A percentile compares a stretch with the other conserved stretches of the same genome.
phyloP scores from a whole-genome alignment of 169 alveolate species.

The Plasmodium yoelii region DNA sequence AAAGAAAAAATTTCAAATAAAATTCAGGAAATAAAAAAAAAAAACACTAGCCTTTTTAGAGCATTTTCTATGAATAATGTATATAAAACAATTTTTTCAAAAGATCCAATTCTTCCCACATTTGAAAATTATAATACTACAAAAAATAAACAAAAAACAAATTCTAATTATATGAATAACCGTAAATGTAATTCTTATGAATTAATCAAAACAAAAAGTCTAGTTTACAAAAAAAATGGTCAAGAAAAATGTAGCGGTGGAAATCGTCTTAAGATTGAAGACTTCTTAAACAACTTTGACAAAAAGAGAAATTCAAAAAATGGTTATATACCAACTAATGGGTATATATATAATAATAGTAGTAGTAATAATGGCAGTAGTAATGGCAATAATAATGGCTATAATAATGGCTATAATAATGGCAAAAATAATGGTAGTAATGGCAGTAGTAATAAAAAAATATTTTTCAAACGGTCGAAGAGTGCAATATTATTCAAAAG shows the following conservation, averaged over 20 bases:
- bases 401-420: too few relatives aligned
- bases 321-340: not conserved
- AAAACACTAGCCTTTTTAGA: conserved; percentile 12
- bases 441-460: too few relatives aligned
- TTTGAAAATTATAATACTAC: not conserved
- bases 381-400: too few relatives aligned
- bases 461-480: conserved; percentile 21
- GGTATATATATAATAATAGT: not conserved
- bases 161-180: not conserved
- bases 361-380: too few relatives aligned
- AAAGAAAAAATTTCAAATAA: conserved; percentile 15
- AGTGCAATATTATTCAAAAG: conserved; percentile 16
- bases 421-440: too few relatives aligned
- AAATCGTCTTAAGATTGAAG: not conserved
- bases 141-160: not conserved
- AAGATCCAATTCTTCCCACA: not conserved
- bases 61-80: conserved; percentile 39
- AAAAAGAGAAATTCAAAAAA: not conserved
- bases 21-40: conserved; percentile 19
- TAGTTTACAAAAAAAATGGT: not conserved
- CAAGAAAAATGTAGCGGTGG: not conserved
- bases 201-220: conserved; percentile 29
- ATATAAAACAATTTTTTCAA: conserved; percentile 7
- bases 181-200: conserved; percentile 3
- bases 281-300: not conserved